Conservation (phyloP, 192 early-diverging fungal species). For the Coemansia sp. region DNA sequence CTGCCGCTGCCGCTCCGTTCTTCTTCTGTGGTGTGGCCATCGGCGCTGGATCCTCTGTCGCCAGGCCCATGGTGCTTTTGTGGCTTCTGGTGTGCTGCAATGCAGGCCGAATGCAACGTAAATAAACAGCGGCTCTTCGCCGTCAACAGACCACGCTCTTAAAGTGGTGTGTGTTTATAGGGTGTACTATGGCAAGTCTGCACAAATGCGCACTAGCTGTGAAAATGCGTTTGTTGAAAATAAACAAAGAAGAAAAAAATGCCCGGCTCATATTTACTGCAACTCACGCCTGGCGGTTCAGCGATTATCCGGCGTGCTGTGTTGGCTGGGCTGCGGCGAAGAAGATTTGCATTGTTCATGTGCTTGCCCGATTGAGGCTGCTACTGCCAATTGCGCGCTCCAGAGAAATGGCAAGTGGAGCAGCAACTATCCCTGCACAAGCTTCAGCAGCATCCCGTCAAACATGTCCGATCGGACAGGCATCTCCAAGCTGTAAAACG, state of each 20-base stretch:
- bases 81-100: too few species aligned
- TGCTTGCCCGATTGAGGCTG: neutral
- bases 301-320: slow-evolving; percentile 1
- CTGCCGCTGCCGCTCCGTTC: neutral
- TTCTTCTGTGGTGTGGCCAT: slow-evolving; percentile 46
- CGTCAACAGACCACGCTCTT: neutral
- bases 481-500: slow-evolving; percentile 98
- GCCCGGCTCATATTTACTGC: slow-evolving; percentile 3
- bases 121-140: neutral
- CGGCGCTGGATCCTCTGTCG: slow-evolving; percentile 13
- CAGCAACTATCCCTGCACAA: slow-evolving; percentile 18
- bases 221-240: slow-evolving; percentile 1
- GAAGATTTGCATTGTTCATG: slow-evolving; percentile 7
- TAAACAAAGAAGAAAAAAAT: slow-evolving; percentile 1
- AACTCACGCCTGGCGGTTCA: slow-evolving; percentile 3
- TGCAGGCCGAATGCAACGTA: too few species aligned
- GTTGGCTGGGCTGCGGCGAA: neutral
- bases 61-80: slow-evolving; percentile 23
- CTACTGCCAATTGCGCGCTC: too few species aligned
- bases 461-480: slow-evolving; percentile 95
- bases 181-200: too few species aligned
- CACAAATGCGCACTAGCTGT: neutral
- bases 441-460: slow-evolving; percentile 67
- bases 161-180: too few species aligned
- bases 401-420: too few species aligned